Percentiles rank a stretch among this genome's conserved stretches.
Conservation (phyloP, 768 basidiomycete species). For the Suillus paluster region DNA sequence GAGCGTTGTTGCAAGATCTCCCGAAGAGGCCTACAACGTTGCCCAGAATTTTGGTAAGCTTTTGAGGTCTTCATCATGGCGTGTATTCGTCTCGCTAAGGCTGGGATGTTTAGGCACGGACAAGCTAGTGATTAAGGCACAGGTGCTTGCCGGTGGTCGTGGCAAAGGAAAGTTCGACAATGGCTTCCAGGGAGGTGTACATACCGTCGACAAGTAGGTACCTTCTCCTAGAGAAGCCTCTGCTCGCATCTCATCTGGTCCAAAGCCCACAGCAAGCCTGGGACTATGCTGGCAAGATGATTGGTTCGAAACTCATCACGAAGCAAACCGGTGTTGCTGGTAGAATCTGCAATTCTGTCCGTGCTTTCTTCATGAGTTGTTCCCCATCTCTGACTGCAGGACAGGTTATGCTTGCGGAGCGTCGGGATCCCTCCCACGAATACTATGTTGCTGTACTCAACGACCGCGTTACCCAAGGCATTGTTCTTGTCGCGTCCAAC, state of each 20-base stretch:
- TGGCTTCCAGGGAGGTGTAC: constrained; percentile 97
- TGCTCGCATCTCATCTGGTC: constrained; percentile 16
- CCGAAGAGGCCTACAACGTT: constrained; percentile 87
- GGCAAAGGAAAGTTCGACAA: constrained; percentile 97
- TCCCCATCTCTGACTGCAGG: constrained; percentile 17
- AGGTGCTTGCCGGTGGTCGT: constrained; percentile 97
- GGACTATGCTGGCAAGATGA: constrained; percentile 89
- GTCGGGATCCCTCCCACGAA: constrained; percentile 91
- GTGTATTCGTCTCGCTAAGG: constrained; percentile 7
- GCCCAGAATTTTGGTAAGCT: constrained; percentile 85
- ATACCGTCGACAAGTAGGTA: constrained; percentile 82
- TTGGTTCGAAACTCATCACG: constrained; percentile 93
- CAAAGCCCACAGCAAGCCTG: constrained; percentile 84
- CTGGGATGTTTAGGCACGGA: constrained; percentile 56
- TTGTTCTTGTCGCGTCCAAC: constrained; percentile 90
- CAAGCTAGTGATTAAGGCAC: constrained; percentile 95
- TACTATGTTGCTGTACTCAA: constrained; percentile 98
- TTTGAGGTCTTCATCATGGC: not conserved
- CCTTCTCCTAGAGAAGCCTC: constrained; percentile 1
- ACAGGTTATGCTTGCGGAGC: constrained; percentile 98
- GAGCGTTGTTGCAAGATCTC: constrained; percentile 83
- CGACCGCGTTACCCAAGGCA: constrained; percentile 86
- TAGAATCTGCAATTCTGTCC: constrained; percentile 91
- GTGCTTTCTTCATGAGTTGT: constrained; percentile 30
- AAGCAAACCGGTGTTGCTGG: constrained; percentile 97